These are phyloP conservation scores for Aspergillus phoenicis DNA, from an alignment of 2,329 filamentous ascomycete species.

Conservation along the genomic window DNA sequence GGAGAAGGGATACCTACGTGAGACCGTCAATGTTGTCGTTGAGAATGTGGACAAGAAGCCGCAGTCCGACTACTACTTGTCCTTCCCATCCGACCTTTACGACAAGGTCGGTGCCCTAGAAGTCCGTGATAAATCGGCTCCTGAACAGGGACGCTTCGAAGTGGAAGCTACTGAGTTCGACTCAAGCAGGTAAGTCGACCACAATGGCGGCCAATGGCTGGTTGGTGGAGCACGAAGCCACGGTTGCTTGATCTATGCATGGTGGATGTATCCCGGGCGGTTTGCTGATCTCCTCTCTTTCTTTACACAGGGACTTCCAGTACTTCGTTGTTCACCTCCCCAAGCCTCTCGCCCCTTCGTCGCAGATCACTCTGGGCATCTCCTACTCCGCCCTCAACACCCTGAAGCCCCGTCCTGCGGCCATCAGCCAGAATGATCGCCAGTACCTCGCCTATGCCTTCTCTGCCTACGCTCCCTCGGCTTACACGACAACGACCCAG, in stretches of 20 bases:
- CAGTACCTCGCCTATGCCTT: slow-evolving; percentile 87
- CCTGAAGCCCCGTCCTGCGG: slow-evolving; percentile 76
- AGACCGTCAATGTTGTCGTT: slow-evolving; percentile 90
- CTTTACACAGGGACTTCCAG: slow-evolving; percentile 62
- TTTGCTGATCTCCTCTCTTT: slow-evolving; percentile 2
- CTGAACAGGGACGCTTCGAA: slow-evolving; percentile 66
- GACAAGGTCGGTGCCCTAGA: slow-evolving; percentile 81
- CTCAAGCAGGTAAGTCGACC: slow-evolving; percentile 50
- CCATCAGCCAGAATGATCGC: slow-evolving; percentile 79
- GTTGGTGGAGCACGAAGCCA: slow-evolving; percentile 16
- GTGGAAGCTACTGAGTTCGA: slow-evolving; percentile 70
- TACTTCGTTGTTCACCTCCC: slow-evolving; percentile 85
- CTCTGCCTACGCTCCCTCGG: slow-evolving; percentile 79
- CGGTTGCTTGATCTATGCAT: slow-evolving; percentile 15
- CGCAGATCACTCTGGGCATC: slow-evolving; percentile 84
- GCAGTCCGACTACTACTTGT: slow-evolving; percentile 88
- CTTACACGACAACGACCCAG: slow-evolving; percentile 85
- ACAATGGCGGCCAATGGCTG: slow-evolving; percentile 54
- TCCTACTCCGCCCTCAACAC: slow-evolving; percentile 78
- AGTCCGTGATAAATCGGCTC: slow-evolving; percentile 87
- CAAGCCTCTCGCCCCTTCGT: slow-evolving; percentile 70
- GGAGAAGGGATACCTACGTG: slow-evolving; percentile 88
- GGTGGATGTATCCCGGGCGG: background rate
- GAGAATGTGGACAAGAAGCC: slow-evolving; percentile 80
- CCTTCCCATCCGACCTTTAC: slow-evolving; percentile 77